Base-by-base conservation (phyloP, 75 land plant genomes). In the Chamaecyparis obtusa region DNA sequence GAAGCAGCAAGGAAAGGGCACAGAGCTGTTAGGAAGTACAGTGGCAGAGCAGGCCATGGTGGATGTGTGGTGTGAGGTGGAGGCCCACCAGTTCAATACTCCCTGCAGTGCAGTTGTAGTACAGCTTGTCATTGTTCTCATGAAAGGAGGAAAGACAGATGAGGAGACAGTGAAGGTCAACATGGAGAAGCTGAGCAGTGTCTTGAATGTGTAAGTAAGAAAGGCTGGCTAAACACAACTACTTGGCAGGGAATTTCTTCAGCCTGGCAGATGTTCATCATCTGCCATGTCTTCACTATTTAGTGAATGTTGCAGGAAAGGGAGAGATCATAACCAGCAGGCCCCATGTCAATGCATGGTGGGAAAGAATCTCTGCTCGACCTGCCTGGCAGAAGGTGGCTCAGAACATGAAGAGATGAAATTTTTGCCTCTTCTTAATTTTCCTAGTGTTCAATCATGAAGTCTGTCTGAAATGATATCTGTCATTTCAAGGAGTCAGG, bases 41-140 rank as follows among this genome's bases (percentile, higher is more conserved):
- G 16, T 74, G 39, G 69, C 72, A 43, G 94, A 93, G 54, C 35
- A 82, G 27, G 91, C 91, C 7, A 24, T 85, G 86, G 95, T 93
- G 51, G 89, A 87, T 4, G 85, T 89, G 72, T 92, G 95, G 95
- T 37, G 90, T 55, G 90, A 93, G 67, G 95, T 94, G 24, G 95
- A 94, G 83, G 36, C 90, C 2, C 91, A 91, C 51, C 83, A 90
- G 39, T 94, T 87, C 93, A 84, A 88, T 76, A 86, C 88, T 4
- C 87, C 92, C 8, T 37, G 85, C 46, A 55, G 87, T 27, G 51
- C 75, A 16, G n/a, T 90, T 1, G 87, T 89, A 21, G 10, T 19
- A 3, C 88, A 92, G 86, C 17, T 78, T 8, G 87, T 89, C n/a
- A 75, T 90, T 84, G 74, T 57, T 80, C 93, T 88, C 0, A 48